Conservation (phyloP, 352 stramenopile genomes). For the Phytophthora boehmeriae region DNA sequence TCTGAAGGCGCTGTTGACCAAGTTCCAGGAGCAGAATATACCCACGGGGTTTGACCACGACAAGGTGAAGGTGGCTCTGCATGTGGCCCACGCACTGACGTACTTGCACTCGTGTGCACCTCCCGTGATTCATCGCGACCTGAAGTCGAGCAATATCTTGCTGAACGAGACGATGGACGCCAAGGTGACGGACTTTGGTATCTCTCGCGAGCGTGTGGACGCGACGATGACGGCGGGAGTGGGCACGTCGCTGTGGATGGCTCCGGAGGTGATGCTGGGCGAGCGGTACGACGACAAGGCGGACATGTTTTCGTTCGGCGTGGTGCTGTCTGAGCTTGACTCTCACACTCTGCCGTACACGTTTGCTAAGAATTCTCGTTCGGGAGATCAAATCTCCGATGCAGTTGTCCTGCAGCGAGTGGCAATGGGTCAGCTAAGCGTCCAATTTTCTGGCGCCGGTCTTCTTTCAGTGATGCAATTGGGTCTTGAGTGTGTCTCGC, state of each 20-base stretch:
- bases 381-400: conserved; percentile 13
- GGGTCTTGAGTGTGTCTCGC: conserved; percentile 33
- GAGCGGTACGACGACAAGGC: conserved; percentile 28
- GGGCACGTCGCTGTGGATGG: conserved; percentile 25
- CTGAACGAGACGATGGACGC: conserved; percentile 12
- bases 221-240: conserved; percentile 20
- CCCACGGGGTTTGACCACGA: conserved; percentile 14
- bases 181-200: conserved; percentile 14
- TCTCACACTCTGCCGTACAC: conserved; percentile 20
- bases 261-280: conserved; percentile 24
- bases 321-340: conserved; percentile 29
- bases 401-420: conserved; percentile 48
- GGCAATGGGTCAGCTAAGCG: conserved; percentile 33
- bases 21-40: conserved; percentile 11
- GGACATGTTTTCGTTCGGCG: conserved; percentile 29
- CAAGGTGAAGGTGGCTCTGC: conserved; percentile 18
- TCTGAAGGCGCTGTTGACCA: conserved; percentile 19
- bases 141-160: conserved; percentile 8
- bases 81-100: conserved; percentile 19
- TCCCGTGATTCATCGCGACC: neutral
- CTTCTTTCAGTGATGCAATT: conserved; percentile 23
- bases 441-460: conserved; percentile 32
- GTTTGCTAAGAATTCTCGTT: conserved; percentile 14
- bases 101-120: conserved; percentile 31
- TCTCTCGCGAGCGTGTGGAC: conserved; percentile 12